These are phyloP conservation scores for Leucogyrophana mollusca DNA, from an alignment of 768 basidiomycete genomes.

Conservation along the genomic window DNA sequence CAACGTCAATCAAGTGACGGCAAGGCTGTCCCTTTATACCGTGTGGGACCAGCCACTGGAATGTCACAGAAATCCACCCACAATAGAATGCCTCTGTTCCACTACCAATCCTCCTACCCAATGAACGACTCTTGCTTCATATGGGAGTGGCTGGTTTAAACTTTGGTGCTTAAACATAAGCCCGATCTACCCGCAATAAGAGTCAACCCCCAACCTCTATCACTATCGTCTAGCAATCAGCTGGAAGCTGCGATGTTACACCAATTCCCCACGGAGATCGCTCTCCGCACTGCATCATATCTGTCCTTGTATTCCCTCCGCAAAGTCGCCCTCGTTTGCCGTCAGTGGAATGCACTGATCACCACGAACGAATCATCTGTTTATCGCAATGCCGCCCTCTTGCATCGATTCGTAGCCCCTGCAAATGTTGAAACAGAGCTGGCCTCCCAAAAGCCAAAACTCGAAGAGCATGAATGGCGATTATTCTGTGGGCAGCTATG, in stretches of 20 bases:
- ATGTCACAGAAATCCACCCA: too few species aligned
- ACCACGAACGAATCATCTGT: slow-evolving; percentile 45
- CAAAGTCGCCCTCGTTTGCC: slow-evolving; percentile 37
- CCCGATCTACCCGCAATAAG: too few species aligned
- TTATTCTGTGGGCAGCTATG: slow-evolving; percentile 65
- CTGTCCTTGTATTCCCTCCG: slow-evolving; percentile 47
- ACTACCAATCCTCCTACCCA: too few species aligned
- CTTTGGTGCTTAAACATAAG: too few species aligned
- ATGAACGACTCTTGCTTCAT: too few species aligned
- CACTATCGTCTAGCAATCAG: too few species aligned
- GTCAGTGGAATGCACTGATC: slow-evolving; percentile 47
- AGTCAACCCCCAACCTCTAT: too few species aligned
- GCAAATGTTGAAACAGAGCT: slow-evolving; percentile 26
- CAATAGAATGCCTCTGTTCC: too few species aligned
- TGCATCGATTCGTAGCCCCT: slow-evolving; percentile 45
- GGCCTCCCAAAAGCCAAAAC: slow-evolving; percentile 35
- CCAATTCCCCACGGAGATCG: slow-evolving; percentile 56
- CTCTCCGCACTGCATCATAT: slow-evolving; percentile 47
- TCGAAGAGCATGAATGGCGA: slow-evolving; percentile 50
- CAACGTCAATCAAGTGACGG: too few species aligned
- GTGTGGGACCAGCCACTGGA: too few species aligned
- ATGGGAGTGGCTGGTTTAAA: too few species aligned
- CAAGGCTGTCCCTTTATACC: too few species aligned
- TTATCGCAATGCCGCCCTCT: slow-evolving; percentile 56
- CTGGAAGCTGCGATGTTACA: slow-evolving; percentile 35